Evolutionary conservation across 768 basidiomycete genomes (phyloP), one percentile per base, ranked within the genome.

Genomic region (Tylopilus felleus): DNA sequence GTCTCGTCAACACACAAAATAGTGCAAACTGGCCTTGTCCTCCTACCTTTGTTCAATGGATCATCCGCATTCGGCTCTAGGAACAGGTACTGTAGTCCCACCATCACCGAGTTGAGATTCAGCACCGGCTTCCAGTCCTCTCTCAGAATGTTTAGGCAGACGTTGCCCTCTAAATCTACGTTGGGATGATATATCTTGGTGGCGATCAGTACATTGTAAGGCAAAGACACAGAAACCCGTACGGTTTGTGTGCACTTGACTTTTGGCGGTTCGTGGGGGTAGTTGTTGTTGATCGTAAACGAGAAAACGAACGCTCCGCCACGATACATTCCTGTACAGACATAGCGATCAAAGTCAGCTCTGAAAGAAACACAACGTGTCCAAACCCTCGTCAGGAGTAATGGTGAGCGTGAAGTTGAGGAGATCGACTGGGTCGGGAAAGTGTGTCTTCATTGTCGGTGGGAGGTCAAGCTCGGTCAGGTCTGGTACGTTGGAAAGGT

Each of bases 41-140:
- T 61, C 84, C 43, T 57, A 92, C 96, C 96, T 75, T 98, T 99
- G 79, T 99, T 99, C 65, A 99, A 69, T 16, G 97, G 97, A 73
- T 99, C 97, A 63, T 98, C 96, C 36, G 97, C 90, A 64, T 99
- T 99, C 14, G 97, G 97, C 72, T 99, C 97, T 53, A 99, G 78
- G 80, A 99, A 99, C 49, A 99, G 82, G 67, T 98, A 99, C 71
- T 99, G 97, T 52, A 99, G 73, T 33, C 97, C 97, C 55, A 98
- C 92, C 93, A 98, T 96, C 59, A 99, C 93, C 28, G 95, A 92
- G 70, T 94, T 98, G 49, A 99, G 79, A 72, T 98, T 98, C 41
- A 99, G 77, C 4, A 99, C 97, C 6, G 97, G 97, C 68, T 99
- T 99, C 97, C 97, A 99, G 74, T 99, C 97, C 77, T 99, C 97